phyloP scores from a whole-genome alignment of 2,329 filamentous ascomycete genomes.

The Arthrobotrys conoides region DNA sequence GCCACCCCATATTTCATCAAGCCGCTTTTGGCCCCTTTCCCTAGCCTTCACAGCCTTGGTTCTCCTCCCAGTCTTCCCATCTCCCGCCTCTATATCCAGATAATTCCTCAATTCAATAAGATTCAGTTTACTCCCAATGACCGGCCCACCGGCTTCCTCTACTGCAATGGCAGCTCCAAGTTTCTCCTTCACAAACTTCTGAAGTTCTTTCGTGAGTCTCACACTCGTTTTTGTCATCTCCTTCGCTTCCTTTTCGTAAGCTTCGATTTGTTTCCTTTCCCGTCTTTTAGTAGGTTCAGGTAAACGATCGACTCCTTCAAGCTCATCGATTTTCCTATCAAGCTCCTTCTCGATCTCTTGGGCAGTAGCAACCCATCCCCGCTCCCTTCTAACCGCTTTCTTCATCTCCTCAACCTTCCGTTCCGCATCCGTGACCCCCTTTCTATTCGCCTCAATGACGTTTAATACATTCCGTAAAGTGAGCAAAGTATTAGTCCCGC shows the following conservation, averaged over 20 bases:
- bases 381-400: slow-evolving; percentile 30
- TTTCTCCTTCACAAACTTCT: slow-evolving; percentile 48
- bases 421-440: slow-evolving; percentile 38
- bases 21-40: slow-evolving; percentile 50
- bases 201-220: slow-evolving; percentile 44
- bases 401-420: slow-evolving; percentile 45
- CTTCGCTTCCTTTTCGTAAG: slow-evolving; percentile 47
- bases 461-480: slow-evolving; percentile 39
- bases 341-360: slow-evolving; percentile 50
- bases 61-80: slow-evolving; percentile 20
- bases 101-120: slow-evolving; percentile 34
- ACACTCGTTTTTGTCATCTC: slow-evolving; percentile 33
- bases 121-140: slow-evolving; percentile 51
- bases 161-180: slow-evolving; percentile 55
- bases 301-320: slow-evolving; percentile 29
- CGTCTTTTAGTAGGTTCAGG: slow-evolving; percentile 30
- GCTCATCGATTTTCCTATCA: slow-evolving; percentile 34
- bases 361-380: slow-evolving; percentile 46
- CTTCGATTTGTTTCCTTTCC: slow-evolving; percentile 47
- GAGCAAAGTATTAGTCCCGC: slow-evolving; percentile 45
- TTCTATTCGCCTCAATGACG: slow-evolving; percentile 52
- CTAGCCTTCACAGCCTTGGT: slow-evolving; percentile 42
- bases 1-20: slow-evolving; percentile 56
- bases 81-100: slow-evolving; percentile 15
- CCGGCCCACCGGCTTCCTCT: slow-evolving; percentile 54